Base-by-base conservation (phyloP, 352 stramenopile species). In the Globisporangium irregulare region DNA sequence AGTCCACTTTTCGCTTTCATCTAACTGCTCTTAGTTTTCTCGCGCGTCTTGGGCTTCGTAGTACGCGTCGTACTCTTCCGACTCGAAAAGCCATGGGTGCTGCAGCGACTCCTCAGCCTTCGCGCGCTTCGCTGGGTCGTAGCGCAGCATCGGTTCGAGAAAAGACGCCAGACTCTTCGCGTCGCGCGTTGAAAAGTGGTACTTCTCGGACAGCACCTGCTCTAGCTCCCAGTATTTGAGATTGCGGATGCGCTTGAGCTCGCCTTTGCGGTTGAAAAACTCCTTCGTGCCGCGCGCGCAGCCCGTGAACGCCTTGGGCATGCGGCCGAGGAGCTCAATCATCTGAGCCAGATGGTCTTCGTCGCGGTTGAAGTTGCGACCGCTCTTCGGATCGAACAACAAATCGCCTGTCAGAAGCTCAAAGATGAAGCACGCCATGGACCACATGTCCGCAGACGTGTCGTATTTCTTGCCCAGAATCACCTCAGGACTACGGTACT, bases 331-430 rank as follows among this genome's bases (percentile, higher is more conserved):
- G 27, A 99, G 74, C 76, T 99, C 98, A 71, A 99, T 98, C 79
- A 99, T 99, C 81, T 99, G 98, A 2, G 98, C 98, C 24, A 99
- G 73, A 69, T 99, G 98, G 74, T 99, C 98, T 89, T 97, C 71
- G 86, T 98, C 75, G 77, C 97, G 72, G 71, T 85, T 93, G 64
- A 90, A 96, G 24, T 93, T 86, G 43, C 80, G 87, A 1, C 85
- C 86, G 56, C 77, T 92, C 76, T 98, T 98, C 0, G 98, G 98
- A 76, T 99, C 97, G 73, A 99, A 99, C 22, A 99, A 80, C 18
- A 99, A 81, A 70, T 99, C 98, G n/a, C 98, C 98, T 1, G 98
- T 99, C 32, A 99, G 77, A 20, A 99, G 76, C 78, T 99, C 98
- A 78, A 99, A 99, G 50, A 99, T 84, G 60, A 99, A 98, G 75